Conservation (phyloP, 306 rosid genomes). For the Macrotyloma uniflorum region DNA sequence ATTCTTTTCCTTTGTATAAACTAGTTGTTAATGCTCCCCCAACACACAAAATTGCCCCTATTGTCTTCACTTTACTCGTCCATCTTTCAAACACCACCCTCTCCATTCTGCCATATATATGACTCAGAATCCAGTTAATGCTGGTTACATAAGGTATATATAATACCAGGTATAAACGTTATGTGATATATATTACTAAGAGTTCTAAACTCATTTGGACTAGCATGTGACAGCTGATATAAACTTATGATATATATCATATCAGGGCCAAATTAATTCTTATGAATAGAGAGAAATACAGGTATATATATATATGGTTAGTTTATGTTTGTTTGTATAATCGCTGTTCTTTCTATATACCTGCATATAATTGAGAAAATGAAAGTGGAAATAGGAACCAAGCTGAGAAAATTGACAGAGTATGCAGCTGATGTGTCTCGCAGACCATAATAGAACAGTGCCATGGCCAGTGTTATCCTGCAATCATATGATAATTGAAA, state of each 20-base stretch:
- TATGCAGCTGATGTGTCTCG: constrained; percentile 74
- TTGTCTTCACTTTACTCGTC: constrained; percentile 47
- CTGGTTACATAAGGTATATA: too few relatives aligned
- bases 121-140: too few relatives aligned
- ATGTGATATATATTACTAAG: too few relatives aligned
- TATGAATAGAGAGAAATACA: too few relatives aligned
- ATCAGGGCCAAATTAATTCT: too few relatives aligned
- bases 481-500: background rate
- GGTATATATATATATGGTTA: background rate
- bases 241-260: too few relatives aligned
- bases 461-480: constrained; percentile 62
- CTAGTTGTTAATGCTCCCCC: constrained; percentile 58
- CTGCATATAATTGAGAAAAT: constrained; percentile 47
- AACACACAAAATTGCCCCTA: constrained; percentile 61
- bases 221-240: too few relatives aligned
- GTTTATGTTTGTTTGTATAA: background rate
- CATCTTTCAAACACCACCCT: constrained; percentile 31
- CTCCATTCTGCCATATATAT: constrained; percentile 50
- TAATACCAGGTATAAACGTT: too few relatives aligned
- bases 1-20: constrained; percentile 56
- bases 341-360: constrained; percentile 31
- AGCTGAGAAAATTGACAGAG: constrained; percentile 65
- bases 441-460: constrained; percentile 66
- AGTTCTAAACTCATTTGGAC: too few relatives aligned
- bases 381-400: constrained; percentile 67